Evolutionary conservation across 257 asterid genomes (phyloP).

Genomic region (Cinchona pubescens): DNA sequence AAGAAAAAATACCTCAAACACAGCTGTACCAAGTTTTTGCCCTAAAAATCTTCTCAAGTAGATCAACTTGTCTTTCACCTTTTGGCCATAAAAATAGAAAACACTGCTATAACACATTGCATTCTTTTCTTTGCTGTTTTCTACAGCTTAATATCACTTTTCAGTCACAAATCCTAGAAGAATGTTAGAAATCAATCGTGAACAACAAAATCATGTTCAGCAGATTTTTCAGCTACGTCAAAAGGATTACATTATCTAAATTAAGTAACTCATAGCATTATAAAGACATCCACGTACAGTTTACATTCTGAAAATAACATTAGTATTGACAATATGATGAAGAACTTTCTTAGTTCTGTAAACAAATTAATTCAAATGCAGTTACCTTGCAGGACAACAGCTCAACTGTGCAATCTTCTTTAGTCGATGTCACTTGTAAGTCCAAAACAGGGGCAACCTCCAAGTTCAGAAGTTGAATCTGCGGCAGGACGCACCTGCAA

Average conservation of each 20-base stretch:
- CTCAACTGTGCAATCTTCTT: slow-evolving; percentile 60
- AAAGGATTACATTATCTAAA: neutral
- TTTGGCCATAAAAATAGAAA: neutral
- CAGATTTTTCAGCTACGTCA: neutral
- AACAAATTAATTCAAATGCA: neutral
- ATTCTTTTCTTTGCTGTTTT: too few relatives aligned
- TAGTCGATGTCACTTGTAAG: slow-evolving; percentile 58
- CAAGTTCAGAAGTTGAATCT: slow-evolving; percentile 68
- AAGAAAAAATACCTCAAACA: too few relatives aligned
- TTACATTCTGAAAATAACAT: neutral
- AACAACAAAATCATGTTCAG: neutral
- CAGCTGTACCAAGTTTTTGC: neutral
- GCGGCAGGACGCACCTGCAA: slow-evolving; percentile 78
- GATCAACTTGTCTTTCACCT: neutral
- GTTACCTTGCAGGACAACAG: slow-evolving; percentile 83
- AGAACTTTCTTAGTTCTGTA: neutral
- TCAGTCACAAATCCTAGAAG: neutral
- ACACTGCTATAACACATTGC: neutral
- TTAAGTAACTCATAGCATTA: neutral
- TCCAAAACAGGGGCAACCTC: slow-evolving; percentile 78
- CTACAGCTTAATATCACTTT: neutral
- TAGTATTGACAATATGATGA: neutral
- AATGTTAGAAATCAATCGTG: neutral
- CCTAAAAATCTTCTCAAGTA: neutral
- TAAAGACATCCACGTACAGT: neutral